Conservation (phyloP, 768 basidiomycete genomes). For the Dacryopinax spathularia region DNA sequence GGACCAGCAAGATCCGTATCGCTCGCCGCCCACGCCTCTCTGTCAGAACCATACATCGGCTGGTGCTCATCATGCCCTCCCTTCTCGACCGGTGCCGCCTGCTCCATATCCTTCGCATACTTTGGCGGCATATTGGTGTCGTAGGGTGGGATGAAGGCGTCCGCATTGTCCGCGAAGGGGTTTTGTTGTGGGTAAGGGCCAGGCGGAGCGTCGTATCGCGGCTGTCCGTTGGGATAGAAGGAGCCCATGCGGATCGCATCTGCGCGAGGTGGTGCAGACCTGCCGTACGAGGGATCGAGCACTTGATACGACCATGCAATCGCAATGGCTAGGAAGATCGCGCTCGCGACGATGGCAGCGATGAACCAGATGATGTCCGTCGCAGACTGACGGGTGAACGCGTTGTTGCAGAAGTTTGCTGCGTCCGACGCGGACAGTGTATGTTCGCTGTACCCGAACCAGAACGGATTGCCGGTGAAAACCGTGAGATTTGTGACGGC, state of each 20-base stretch:
- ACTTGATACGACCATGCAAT: neutral
- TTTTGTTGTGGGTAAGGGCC: neutral
- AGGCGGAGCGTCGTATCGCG: neutral
- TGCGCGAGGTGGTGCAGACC: neutral
- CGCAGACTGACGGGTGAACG: neutral
- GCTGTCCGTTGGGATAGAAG: neutral
- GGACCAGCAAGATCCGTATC: neutral
- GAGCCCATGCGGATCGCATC: slow-evolving; percentile 1
- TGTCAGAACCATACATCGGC: neutral
- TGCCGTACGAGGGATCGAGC: neutral
- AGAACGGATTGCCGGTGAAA: neutral
- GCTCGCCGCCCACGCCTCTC: neutral
- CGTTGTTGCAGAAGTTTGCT: neutral
- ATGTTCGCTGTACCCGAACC: neutral
- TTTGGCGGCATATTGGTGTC: neutral
- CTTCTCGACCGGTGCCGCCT: neutral
- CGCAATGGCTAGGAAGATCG: neutral
- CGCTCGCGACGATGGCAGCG: neutral
- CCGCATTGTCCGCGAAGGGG: neutral
- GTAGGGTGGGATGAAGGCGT: neutral
- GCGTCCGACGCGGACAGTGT: neutral
- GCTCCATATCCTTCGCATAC: neutral
- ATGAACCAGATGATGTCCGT: neutral
- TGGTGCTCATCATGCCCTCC: neutral
- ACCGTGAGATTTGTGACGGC: neutral